Base-by-base conservation (phyloP, 202 grass and related monocot species). In the Musa balbisiana region DNA sequence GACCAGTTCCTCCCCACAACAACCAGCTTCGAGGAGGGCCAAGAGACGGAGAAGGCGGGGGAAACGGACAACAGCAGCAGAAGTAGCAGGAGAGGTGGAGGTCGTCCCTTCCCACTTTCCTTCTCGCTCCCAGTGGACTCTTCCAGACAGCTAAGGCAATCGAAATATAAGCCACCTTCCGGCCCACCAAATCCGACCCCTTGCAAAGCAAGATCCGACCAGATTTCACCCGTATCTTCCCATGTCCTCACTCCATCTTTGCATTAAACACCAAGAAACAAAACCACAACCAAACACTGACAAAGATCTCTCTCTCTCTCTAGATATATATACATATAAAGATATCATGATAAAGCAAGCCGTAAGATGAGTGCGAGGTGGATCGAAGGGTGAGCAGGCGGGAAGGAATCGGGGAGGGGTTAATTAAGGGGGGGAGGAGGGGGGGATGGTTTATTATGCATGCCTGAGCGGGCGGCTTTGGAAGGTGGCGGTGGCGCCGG, bases 201-300 rank as follows among this genome's bases (percentile, higher is more conserved):
- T 9, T 9, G 73, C 25, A 75, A 75, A 75, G 73, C 73, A 59
- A 75, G 73, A 75, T 75, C 73, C 73, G 73, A 75, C 73, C 73
- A 60, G 73, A 75, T 75, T 27, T 62, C 26, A 60, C 26, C 73
- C 73, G 55, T 43, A 75, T 75, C 73, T 75, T 4, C 12, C 54
- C 16, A 15, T 43, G 55, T 59, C 53, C 27, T 75, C 73, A 52
- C 54, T 17, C 73, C 73, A 60, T 75, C 55, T 24, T 58, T 49
- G 53, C 53, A 60, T 23, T 58, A 59, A 59, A 49, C 54, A 49
- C 54, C 55, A 62, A 43, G 73, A 9, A 60, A 52, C 27, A 27
- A 52, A 72, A 2, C 19, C 51, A 21, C 49, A 3, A 64, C 62
- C 17, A 20, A 9, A 19, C 17, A 5, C 12, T 16, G 27, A 49